Evolutionary conservation across 352 stramenopile genomes (phyloP).

Genomic region (Globisporangium takayamanum): DNA sequence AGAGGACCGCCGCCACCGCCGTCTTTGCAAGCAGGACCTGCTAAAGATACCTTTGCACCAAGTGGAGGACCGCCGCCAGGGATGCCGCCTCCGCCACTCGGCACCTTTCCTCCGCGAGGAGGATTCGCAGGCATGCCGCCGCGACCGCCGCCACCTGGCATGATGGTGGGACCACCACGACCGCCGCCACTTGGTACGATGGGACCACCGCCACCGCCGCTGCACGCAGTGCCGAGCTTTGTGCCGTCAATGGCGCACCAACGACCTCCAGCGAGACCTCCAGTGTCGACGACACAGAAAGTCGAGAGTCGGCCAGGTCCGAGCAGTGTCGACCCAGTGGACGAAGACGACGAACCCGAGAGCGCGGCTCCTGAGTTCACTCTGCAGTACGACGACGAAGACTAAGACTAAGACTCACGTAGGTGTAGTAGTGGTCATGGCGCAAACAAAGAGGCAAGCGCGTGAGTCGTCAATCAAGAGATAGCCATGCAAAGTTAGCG

Average conservation of each 20-base stretch:
- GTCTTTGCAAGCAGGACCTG: neutral
- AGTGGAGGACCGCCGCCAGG: constrained; percentile 1
- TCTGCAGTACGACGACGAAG: constrained; percentile 75
- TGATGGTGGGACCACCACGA: constrained; percentile 1
- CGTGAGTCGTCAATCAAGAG: neutral
- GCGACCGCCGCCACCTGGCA: neutral
- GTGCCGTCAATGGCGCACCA: neutral
- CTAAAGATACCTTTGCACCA: constrained; percentile 9
- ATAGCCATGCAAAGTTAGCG: no score
- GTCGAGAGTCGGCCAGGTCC: neutral
- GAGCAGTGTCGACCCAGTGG: constrained; percentile 1
- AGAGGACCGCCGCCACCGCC: no score
- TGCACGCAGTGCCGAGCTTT: neutral
- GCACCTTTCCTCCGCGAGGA: constrained; percentile 5
- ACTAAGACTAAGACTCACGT: constrained; percentile 19
- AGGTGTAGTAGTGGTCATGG: no score
- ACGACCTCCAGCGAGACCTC: neutral
- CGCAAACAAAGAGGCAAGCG: no score
- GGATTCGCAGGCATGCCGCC: constrained; percentile 3
- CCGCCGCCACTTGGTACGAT: neutral
- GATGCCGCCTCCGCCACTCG: constrained; percentile 2
- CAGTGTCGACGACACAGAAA: neutral
- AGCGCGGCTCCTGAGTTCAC: constrained; percentile 56
- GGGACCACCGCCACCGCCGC: neutral
- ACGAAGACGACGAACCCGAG: constrained; percentile 60